Evolutionary conservation across 352 stramenopile species (phyloP).

Genomic region (Pythium brachiatum): DNA sequence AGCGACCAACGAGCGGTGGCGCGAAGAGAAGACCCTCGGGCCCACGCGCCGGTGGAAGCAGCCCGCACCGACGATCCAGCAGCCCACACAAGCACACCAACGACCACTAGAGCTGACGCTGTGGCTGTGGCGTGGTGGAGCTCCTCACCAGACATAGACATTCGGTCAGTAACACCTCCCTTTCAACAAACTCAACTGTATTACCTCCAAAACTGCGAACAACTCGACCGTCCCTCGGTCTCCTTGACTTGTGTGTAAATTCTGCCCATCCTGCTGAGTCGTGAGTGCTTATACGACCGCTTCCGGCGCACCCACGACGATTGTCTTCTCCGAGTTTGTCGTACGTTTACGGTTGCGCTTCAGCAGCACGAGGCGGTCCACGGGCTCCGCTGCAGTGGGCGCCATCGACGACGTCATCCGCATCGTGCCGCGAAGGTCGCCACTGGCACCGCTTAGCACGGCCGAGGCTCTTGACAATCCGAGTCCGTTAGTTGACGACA

Average conservation of each 20-base stretch:
- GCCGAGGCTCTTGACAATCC: conserved; percentile 11
- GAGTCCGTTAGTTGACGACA: conserved; percentile 41
- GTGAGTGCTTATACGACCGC: conserved; percentile 58
- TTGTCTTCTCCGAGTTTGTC: conserved; percentile 80
- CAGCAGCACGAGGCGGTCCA: conserved; percentile 71
- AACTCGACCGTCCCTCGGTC: background rate
- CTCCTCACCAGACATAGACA: background rate
- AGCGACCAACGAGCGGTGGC: conserved; percentile 16
- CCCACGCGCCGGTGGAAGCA: background rate
- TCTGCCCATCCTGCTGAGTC: background rate
- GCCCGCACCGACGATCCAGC: conserved; percentile 13
- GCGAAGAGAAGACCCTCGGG: conserved; percentile 24
- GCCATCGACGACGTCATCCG: conserved; percentile 43
- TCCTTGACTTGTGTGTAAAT: background rate
- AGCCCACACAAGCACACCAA: conserved; percentile 1
- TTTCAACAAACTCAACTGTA: conserved; percentile 6
- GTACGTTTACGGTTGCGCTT: conserved; percentile 76
- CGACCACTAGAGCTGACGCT: conserved; percentile 1
- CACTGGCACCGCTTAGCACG: conserved; percentile 14
- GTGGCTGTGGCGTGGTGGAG: background rate
- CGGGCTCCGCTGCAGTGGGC: conserved; percentile 43
- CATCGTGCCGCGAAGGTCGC: conserved; percentile 48
- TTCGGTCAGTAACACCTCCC: conserved; percentile 1
- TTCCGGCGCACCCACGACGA: conserved; percentile 82
- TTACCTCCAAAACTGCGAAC: conserved; percentile 4